Percentiles rank a stretch among this genome's conserved stretches.
These are phyloP conservation scores for Vitis labrusca DNA, from an alignment of 164 flowering plant species.

Conservation along the genomic window DNA sequence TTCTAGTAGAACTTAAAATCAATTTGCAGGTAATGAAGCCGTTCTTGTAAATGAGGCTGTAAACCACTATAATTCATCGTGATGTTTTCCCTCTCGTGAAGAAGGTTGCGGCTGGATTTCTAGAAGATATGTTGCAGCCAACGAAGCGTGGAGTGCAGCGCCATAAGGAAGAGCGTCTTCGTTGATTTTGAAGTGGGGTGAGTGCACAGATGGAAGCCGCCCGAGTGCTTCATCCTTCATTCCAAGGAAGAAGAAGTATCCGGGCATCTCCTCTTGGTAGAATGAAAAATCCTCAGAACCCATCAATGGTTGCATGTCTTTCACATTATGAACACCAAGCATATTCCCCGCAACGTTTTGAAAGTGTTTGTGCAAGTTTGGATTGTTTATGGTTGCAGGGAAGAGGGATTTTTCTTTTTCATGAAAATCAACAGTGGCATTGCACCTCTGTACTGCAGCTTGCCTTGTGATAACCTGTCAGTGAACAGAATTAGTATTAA, in stretches of 20 bases:
- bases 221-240: conserved; percentile 43
- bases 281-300: conserved; percentile 46
- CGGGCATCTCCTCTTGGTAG: conserved; percentile 32
- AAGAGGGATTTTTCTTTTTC: conserved; percentile 9
- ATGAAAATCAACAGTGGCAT: conserved; percentile 28
- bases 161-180: conserved; percentile 73
- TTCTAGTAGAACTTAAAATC: too few relatives aligned
- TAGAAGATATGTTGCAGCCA: conserved; percentile 54
- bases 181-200: conserved; percentile 55
- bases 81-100: too few relatives aligned
- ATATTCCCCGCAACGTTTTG: conserved; percentile 25
- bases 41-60: too few relatives aligned
- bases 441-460: conserved; percentile 45
- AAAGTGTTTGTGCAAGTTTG: conserved; percentile 31
- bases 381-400: conserved; percentile 29
- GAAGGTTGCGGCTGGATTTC: too few relatives aligned
- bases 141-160: conserved; percentile 79
- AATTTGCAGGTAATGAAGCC: too few relatives aligned
- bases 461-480: conserved; percentile 34
- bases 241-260: conserved; percentile 44
- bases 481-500: background rate
- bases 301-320: conserved; percentile 30
- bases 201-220: conserved; percentile 32
- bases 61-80: too few relatives aligned
- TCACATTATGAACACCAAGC: conserved; percentile 23